Evolutionary conservation across 2,329 filamentous ascomycete species (phyloP).

Genomic region (Alternaria arbusti): DNA sequence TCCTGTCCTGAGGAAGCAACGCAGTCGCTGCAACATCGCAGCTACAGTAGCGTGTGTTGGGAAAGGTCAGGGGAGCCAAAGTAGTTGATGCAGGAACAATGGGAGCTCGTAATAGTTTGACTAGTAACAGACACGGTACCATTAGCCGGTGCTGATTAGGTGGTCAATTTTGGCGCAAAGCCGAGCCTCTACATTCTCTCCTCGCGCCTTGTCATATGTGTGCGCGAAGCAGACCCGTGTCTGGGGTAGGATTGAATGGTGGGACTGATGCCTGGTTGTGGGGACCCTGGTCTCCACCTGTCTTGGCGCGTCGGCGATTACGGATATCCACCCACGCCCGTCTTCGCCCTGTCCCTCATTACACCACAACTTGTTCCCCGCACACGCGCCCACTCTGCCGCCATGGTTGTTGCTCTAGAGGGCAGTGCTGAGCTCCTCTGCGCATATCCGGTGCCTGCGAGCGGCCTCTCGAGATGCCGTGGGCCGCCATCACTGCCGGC

Average conservation of each 20-base stretch:
- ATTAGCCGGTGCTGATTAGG: neutral
- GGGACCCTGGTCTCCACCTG: constrained; percentile 13
- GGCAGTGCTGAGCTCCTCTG: constrained; percentile 23
- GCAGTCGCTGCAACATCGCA: neutral
- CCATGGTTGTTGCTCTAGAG: constrained; percentile 27
- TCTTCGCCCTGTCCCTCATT: constrained; percentile 7
- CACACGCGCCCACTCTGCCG: neutral
- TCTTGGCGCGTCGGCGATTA: constrained; percentile 27
- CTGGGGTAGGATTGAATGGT: neutral
- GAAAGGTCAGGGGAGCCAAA: neutral
- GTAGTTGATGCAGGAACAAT: neutral
- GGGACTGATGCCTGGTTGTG: constrained; percentile 12
- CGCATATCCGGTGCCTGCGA: neutral
- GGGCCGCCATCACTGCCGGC: constrained; percentile 2
- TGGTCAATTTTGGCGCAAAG: neutral
- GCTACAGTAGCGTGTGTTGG: neutral
- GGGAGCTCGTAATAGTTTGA: neutral
- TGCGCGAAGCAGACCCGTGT: neutral
- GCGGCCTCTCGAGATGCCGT: neutral
- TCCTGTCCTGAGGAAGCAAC: neutral
- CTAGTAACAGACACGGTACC: neutral
- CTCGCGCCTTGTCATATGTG: neutral
- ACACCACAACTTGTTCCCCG: neutral
- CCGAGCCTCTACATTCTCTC: neutral
- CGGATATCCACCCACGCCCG: constrained; percentile 11